Percentiles rank a stretch among this genome's conserved stretches.
Evolutionary conservation across 176 grass and related monocot species (phyloP).

Genomic region (Echinochloa phyllopogon): DNA sequence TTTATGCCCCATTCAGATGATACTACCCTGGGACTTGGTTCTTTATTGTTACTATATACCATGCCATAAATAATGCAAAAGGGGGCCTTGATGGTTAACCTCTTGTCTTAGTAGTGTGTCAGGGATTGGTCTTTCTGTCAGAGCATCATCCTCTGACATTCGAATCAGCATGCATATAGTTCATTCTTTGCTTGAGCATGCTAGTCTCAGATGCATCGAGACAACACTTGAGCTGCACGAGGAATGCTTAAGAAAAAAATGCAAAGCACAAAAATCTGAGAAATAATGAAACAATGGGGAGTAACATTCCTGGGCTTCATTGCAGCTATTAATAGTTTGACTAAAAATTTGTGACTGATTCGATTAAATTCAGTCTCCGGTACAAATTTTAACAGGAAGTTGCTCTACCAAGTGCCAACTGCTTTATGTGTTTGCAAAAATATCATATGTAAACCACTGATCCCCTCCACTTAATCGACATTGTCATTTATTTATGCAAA

Average conservation of each 20-base stretch:
- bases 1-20: background rate
- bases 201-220: background rate
- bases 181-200: background rate
- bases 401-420: background rate
- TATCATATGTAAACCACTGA: background rate
- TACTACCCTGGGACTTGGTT: background rate
- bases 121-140: background rate
- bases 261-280: background rate
- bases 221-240: background rate
- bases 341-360: background rate
- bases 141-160: background rate
- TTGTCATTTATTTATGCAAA: background rate
- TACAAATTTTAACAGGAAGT: background rate
- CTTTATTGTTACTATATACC: background rate
- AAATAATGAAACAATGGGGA: background rate
- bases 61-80: background rate
- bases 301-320: background rate
- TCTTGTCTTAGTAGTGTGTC: background rate
- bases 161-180: background rate
- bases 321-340: background rate
- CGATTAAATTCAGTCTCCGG: background rate
- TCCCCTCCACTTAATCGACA: background rate
- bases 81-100: background rate
- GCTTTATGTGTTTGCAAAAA: background rate
- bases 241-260: background rate